phyloP scores from a whole-genome alignment of 2,329 filamentous ascomycete genomes.

The Westerdykella aurantiaca region DNA sequence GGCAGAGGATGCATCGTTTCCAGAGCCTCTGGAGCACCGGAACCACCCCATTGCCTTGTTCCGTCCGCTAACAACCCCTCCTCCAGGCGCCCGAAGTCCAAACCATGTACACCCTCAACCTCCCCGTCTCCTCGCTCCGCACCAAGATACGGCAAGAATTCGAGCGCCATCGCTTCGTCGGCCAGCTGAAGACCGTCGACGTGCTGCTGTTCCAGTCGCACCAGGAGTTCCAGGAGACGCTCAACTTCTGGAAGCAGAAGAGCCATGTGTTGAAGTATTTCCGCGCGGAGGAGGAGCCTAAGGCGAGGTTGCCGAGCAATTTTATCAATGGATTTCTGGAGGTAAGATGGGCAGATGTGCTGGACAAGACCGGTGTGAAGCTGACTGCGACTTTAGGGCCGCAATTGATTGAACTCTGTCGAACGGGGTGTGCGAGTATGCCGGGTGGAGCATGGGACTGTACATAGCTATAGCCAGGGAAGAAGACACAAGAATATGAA shows the following conservation, averaged over 20 bases:
- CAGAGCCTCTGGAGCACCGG: no score
- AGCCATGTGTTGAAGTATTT: slow-evolving; percentile 97
- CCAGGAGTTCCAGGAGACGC: slow-evolving; percentile 94
- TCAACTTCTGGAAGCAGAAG: slow-evolving; percentile 99
- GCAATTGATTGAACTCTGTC: slow-evolving; percentile 2
- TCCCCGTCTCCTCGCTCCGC: slow-evolving; percentile 80
- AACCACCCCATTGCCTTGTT: no score
- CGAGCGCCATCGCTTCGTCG: slow-evolving; percentile 89
- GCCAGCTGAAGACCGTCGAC: slow-evolving; percentile 81
- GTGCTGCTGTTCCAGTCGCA: slow-evolving; percentile 87
- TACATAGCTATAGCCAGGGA: slow-evolving; percentile 2
- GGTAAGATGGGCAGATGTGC: slow-evolving; percentile 50
- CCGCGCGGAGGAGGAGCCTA: slow-evolving; percentile 76
- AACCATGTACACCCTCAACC: slow-evolving; percentile 89
- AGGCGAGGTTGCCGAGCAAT: slow-evolving; percentile 69
- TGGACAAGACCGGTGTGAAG: not conserved
- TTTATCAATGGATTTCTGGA: slow-evolving; percentile 95
- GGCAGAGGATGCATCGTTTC: no score
- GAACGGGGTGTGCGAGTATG: not conserved
- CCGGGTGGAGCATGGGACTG: not conserved
- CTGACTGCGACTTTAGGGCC: slow-evolving; percentile 5
- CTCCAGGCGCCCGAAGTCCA: slow-evolving; percentile 89
- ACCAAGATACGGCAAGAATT: slow-evolving; percentile 96
- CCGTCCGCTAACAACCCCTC: no score
- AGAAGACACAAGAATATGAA: no score